Conservation (phyloP, 257 asterid species). For the Nicotiana sylvestris region DNA sequence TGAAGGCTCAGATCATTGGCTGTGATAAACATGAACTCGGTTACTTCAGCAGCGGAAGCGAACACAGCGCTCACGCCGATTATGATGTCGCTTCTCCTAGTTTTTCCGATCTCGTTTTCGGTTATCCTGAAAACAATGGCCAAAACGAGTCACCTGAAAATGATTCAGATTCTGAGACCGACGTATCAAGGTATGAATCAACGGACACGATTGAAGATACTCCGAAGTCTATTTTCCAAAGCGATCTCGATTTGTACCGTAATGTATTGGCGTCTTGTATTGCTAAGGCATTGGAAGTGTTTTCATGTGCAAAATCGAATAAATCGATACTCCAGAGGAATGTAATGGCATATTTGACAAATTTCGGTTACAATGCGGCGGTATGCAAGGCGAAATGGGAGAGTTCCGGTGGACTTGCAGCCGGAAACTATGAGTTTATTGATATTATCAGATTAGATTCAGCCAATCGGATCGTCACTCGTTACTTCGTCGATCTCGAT, state of each 20-base stretch:
- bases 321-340: conserved; percentile 37
- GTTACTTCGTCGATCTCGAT: conserved; percentile 62
- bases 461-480: not conserved
- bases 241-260: conserved; percentile 35
- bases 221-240: conserved; percentile 17
- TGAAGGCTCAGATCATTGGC: conserved; percentile 60
- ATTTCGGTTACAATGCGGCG: conserved; percentile 70
- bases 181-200: conserved; percentile 17
- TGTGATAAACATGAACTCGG: conserved; percentile 25
- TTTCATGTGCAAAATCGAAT: conserved; percentile 26
- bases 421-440: conserved; percentile 71
- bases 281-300: conserved; percentile 31
- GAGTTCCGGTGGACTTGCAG: conserved; percentile 56
- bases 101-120: conserved; percentile 50
- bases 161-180: conserved; percentile 35
- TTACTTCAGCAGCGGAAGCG: conserved; percentile 77
- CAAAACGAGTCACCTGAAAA: conserved; percentile 1
- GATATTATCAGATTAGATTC: conserved; percentile 43
- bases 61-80: conserved; percentile 45
- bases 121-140: conserved; percentile 24
- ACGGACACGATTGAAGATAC: conserved; percentile 18
- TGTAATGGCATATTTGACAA: conserved; percentile 59
- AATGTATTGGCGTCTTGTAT: conserved; percentile 34
- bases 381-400: conserved; percentile 78
- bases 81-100: conserved; percentile 40